These are phyloP conservation scores for Pseudohyphozyma bogoriensis DNA, from an alignment of 768 basidiomycete genomes.

Conservation along the genomic window DNA sequence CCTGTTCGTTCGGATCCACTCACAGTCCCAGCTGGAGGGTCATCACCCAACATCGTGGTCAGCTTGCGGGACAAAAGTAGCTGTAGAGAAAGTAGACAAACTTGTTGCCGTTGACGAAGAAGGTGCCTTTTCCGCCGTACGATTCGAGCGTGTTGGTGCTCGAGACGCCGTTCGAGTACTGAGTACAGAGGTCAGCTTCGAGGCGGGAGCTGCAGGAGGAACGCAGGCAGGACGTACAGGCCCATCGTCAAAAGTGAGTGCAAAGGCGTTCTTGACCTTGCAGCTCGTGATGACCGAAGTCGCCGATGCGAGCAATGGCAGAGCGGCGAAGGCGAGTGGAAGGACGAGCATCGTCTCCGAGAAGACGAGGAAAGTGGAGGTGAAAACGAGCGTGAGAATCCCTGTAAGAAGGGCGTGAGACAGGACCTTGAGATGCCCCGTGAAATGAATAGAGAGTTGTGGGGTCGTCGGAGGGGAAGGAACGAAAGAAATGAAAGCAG, in stretches of 20 bases:
- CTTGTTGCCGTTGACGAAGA: conserved; percentile 30
- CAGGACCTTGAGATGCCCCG: no score
- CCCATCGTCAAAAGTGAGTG: conserved; percentile 32
- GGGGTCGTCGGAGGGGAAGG: no score
- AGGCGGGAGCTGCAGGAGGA: neutral
- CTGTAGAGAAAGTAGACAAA: conserved; percentile 3
- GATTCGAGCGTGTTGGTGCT: neutral
- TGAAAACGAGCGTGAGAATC: no score
- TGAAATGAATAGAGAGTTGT: no score
- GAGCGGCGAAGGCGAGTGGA: no score
- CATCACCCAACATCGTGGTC: neutral
- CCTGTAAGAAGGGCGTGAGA: no score
- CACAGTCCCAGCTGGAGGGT: neutral
- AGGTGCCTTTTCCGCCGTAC: conserved; percentile 1
- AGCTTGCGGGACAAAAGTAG: neutral
- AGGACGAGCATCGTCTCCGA: no score
- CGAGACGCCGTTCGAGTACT: neutral
- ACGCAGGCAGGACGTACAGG: neutral
- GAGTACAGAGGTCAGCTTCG: neutral
- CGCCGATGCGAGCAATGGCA: no score
- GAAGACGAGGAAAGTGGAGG: no score
- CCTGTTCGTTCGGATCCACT: no score
- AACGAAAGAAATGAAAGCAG: no score
- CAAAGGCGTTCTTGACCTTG: conserved; percentile 3
- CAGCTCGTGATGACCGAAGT: conserved; percentile 15